Base-by-base conservation (phyloP, 2,329 filamentous ascomycete species). In the Diaporthe sp. region DNA sequence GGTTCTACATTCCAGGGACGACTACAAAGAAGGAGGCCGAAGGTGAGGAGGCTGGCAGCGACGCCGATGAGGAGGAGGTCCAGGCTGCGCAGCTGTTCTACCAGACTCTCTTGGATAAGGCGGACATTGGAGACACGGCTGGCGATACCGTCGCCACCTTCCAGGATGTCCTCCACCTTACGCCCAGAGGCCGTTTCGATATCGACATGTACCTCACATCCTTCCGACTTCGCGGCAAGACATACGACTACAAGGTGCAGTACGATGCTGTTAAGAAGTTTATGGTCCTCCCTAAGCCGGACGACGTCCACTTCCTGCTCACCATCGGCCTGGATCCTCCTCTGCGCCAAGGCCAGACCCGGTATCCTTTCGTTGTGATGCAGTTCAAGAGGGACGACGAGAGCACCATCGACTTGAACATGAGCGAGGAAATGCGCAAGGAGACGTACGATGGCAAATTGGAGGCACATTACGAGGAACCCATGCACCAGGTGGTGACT, bases 171-270 rank as follows among this genome's bases (percentile, higher is more conserved):
- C 88, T 99, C 72, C 97, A 99, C 87, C 94, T 99, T 82, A 99
- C 97, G 17, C 97, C 97, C 85, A 96, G 97, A 94, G 97, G 97
- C 84, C 96, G 97, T 79, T 99, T 99, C 89, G 97, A 98, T 84
- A 98, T 99, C 86, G 97, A 99, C 85, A 98, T 99, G 94, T 99
- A 99, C 90, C 97, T 98, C 85, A 93, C 92, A 22, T 98, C 97
- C 2, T 98, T 99, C 90, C 94, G 97, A 77, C 90, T 99, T 77
- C 96, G 97, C 79, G 97, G 97, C 81, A 99, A 99, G 87, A 99
- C 97, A 34, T 99, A 99, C 88, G 97, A 99, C 87, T 99, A 99
- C 92, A 99, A 99, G 90, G 98, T 99, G 79, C 95, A 98, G 84
- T 99, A 98, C 86, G 95, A 98, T 75, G 92, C 93, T 68, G 95